A percentile compares a stretch with the other conserved stretches of the same genome.
Conservation (phyloP, 2,329 filamentous ascomycete genomes). For the Fulvia fulva region DNA sequence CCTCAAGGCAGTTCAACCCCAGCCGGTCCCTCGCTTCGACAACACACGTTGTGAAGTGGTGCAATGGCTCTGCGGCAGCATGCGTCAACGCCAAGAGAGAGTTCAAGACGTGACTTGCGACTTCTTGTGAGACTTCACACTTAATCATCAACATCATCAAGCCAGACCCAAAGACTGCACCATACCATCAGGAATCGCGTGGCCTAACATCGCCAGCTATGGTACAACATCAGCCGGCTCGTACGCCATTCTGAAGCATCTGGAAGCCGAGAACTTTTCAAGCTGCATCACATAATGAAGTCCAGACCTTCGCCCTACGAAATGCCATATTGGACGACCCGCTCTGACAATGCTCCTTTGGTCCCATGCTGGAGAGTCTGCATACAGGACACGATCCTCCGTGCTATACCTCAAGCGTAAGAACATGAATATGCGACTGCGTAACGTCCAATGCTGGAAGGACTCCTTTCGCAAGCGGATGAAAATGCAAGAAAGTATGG, state of each 20-base stretch:
- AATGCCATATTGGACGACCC: not conserved
- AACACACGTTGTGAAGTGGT: too few relatives aligned
- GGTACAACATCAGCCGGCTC: not conserved
- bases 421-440: not conserved
- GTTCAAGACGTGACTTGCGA: not conserved
- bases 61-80: too few relatives aligned
- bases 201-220: not conserved
- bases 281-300: not conserved
- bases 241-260: not conserved
- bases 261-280: not conserved
- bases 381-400: not conserved
- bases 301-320: not conserved
- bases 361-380: not conserved
- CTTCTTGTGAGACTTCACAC: not conserved
- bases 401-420: not conserved
- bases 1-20: too few relatives aligned
- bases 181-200: not conserved
- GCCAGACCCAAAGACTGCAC: not conserved
- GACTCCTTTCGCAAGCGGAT: not conserved
- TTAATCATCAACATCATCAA: not conserved
- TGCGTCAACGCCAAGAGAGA: not conserved
- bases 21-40: too few relatives aligned
- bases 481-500: not conserved
- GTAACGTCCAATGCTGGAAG: not conserved
- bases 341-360: not conserved